Conservation (phyloP, 306 rosid species). For the Vigna nakashimae region DNA sequence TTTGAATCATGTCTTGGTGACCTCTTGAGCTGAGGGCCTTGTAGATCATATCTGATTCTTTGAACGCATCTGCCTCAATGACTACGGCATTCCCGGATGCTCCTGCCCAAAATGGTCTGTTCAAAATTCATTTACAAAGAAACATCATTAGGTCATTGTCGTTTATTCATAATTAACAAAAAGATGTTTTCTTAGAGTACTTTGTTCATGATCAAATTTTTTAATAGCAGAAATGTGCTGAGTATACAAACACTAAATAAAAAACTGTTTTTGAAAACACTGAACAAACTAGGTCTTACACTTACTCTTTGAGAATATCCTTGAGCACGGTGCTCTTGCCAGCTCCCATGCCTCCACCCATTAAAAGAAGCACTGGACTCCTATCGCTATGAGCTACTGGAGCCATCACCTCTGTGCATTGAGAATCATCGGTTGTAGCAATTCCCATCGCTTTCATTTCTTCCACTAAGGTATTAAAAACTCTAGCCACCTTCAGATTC, state of each 20-base stretch:
- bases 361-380: slow-evolving; percentile 92
- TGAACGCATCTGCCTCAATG: slow-evolving; percentile 96
- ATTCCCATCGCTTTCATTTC: slow-evolving; percentile 98
- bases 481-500: slow-evolving; percentile 95
- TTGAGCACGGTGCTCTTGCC: slow-evolving; percentile 96
- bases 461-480: slow-evolving; percentile 84
- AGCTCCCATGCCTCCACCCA: slow-evolving; percentile 99
- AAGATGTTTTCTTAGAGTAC: neutral
- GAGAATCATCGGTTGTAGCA: slow-evolving; percentile 77
- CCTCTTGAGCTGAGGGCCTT: slow-evolving; percentile 91
- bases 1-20: slow-evolving; percentile 86
- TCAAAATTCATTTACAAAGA: slow-evolving; percentile 50
- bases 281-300: slow-evolving; percentile 45
- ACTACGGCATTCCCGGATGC: slow-evolving; percentile 81
- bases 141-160: slow-evolving; percentile 43
- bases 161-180: neutral
- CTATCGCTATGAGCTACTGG: slow-evolving; percentile 93
- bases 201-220: neutral
- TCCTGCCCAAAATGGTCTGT: slow-evolving; percentile 94
- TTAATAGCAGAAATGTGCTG: neutral
- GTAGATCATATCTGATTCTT: slow-evolving; percentile 94
- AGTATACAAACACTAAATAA: neutral
- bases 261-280: neutral
- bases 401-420: slow-evolving; percentile 97
- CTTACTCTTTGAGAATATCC: slow-evolving; percentile 98